Evolutionary conservation across 352 stramenopile species (phyloP).

Genomic region (Discostella stelligera): DNA sequence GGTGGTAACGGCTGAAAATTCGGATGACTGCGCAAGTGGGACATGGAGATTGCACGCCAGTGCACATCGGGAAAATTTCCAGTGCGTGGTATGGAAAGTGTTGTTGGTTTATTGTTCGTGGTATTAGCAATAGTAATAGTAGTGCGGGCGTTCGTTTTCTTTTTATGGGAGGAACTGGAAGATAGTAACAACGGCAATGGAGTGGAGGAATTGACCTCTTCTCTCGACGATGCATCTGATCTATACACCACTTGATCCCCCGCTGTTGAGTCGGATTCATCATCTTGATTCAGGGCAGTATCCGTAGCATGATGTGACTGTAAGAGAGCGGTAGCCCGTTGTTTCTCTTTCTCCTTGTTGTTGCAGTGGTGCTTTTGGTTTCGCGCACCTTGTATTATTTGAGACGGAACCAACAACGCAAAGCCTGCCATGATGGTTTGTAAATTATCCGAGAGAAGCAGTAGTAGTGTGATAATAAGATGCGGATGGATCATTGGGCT

Average conservation of each 20-base stretch:
- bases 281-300: neutral
- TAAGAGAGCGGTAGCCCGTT: too few relatives aligned
- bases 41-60: constrained; percentile 66
- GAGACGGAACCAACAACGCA: constrained; percentile 34
- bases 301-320: too few relatives aligned
- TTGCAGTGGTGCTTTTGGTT: neutral
- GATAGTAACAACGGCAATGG: neutral
- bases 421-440: constrained; percentile 8
- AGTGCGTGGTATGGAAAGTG: constrained; percentile 5
- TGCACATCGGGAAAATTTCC: constrained; percentile 73
- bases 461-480: neutral
- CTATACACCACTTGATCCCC: constrained; percentile 36
- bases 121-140: too few relatives aligned
- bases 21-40: constrained; percentile 71
- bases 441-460: constrained; percentile 2
- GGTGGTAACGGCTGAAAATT: constrained; percentile 65
- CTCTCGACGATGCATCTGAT: constrained; percentile 7
- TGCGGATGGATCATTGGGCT: constrained; percentile 6
- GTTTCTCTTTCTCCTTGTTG: constrained; percentile 1
- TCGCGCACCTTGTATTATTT: constrained; percentile 21
- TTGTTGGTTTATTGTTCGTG: neutral
- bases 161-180: neutral
- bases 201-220: neutral
- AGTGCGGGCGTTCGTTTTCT: neutral
- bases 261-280: constrained; percentile 11